Percentiles rank a stretch among this genome's conserved stretches.
These are phyloP conservation scores for Herpetomonas samuelpessoai DNA, from an alignment of 208 protist species.

Conservation along the genomic window DNA sequence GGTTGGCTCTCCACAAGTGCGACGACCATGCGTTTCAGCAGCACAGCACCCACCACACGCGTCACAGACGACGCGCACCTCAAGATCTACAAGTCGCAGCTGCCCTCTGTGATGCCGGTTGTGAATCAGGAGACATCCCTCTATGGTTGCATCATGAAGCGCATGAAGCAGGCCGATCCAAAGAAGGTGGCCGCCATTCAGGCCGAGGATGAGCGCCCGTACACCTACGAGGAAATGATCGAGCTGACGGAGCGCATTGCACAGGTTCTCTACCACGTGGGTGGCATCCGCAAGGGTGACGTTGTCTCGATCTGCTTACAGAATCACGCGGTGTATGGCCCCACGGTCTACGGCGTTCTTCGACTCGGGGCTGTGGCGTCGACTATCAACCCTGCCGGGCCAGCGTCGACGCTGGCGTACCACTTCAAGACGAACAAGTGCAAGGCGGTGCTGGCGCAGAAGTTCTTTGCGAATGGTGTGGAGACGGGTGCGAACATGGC, in stretches of 20 bases:
- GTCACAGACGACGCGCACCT: background rate
- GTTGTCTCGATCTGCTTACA: constrained; percentile 26
- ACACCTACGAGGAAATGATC: constrained; percentile 10
- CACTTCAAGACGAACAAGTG: constrained; percentile 17
- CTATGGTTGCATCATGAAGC: constrained; percentile 20
- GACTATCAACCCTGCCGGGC: constrained; percentile 21
- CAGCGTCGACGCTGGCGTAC: constrained; percentile 15
- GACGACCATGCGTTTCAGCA: background rate
- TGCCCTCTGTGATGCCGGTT: constrained; percentile 13
- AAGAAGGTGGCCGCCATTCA: constrained; percentile 13
- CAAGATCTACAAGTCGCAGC: constrained; percentile 17
- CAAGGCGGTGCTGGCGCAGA: constrained; percentile 21
- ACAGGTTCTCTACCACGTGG: constrained; percentile 26
- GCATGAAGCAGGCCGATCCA: constrained; percentile 6
- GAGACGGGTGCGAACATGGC: constrained; percentile 16
- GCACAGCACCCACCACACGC: background rate
- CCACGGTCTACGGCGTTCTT: constrained; percentile 23
- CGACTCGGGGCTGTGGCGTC: constrained; percentile 30
- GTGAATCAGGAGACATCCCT: constrained; percentile 19
- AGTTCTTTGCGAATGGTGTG: constrained; percentile 12
- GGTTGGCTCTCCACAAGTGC: constrained; percentile 3
- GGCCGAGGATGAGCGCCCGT: constrained; percentile 3
- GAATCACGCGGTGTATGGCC: constrained; percentile 25
- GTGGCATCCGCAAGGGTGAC: constrained; percentile 26
- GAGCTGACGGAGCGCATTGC: constrained; percentile 16